These are phyloP conservation scores for Botrytis elliptica DNA, from an alignment of 2,329 filamentous ascomycete genomes.

Conservation along the genomic window DNA sequence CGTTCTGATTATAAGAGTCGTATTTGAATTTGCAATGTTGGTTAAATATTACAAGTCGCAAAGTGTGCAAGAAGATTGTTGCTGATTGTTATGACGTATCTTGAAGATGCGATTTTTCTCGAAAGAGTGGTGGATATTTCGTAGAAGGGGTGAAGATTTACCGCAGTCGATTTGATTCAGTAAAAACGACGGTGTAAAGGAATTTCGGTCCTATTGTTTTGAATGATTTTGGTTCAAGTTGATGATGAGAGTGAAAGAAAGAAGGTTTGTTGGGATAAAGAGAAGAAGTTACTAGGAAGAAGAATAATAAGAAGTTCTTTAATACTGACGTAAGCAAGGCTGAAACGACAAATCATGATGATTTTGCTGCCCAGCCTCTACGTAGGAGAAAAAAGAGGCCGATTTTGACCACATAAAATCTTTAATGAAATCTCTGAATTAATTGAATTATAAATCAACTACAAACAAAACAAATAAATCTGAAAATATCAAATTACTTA, in stretches of 20 bases:
- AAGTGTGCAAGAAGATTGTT: constrained; percentile 6
- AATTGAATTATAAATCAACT: too few species aligned
- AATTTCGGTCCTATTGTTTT: background rate
- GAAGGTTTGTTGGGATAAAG: constrained; percentile 4
- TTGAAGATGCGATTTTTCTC: constrained; percentile 6
- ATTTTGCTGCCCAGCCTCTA: background rate
- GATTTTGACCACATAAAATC: too few species aligned
- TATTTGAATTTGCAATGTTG: background rate
- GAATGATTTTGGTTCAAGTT: background rate
- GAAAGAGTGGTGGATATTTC: constrained; percentile 6
- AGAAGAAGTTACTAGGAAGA: background rate
- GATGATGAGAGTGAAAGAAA: constrained; percentile 5
- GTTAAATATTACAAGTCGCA: constrained; percentile 8
- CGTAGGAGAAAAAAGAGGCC: too few species aligned
- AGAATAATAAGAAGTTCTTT: background rate
- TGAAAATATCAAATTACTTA: too few species aligned
- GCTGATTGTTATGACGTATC: background rate
- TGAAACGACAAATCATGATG: background rate
- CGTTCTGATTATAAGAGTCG: background rate
- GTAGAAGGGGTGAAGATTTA: too few species aligned
- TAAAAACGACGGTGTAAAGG: background rate
- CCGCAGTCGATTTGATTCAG: background rate
- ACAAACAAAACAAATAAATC: too few species aligned
- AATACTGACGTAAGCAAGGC: constrained; percentile 8
- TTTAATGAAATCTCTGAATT: too few species aligned